These are phyloP conservation scores for Clonostachys rosea DNA, from an alignment of 2,329 filamentous ascomycete species.

Conservation along the genomic window DNA sequence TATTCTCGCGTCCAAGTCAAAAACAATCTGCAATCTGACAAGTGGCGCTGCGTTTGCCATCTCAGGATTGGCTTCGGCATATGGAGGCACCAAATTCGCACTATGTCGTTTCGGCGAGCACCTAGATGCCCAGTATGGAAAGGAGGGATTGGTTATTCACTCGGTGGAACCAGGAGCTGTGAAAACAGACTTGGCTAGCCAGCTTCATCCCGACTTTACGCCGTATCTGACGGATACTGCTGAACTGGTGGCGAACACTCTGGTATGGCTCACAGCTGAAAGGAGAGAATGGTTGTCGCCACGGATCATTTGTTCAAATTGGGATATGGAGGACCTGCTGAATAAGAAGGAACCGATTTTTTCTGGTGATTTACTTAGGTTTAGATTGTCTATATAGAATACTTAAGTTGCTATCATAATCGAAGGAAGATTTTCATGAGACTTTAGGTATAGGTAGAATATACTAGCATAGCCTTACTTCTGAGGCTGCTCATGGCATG, in stretches of 20 bases:
- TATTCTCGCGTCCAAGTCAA: slow-evolving; percentile 23
- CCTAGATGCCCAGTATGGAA: slow-evolving; percentile 35
- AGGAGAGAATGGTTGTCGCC: slow-evolving; percentile 37
- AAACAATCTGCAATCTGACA: slow-evolving; percentile 40
- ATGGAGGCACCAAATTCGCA: slow-evolving; percentile 42
- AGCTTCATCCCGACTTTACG: not conserved
- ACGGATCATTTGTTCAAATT: slow-evolving; percentile 33
- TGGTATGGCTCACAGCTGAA: slow-evolving; percentile 32
- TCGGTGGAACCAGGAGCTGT: slow-evolving; percentile 29
- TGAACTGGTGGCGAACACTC: slow-evolving; percentile 31
- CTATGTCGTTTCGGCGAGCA: slow-evolving; percentile 41
- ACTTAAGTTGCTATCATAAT: too few relatives aligned
- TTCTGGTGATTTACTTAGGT: slow-evolving; percentile 7
- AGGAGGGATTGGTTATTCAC: slow-evolving; percentile 29
- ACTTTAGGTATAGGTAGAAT: too few relatives aligned
- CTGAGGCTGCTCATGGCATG: too few relatives aligned
- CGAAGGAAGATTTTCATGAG: too few relatives aligned
- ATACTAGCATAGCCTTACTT: too few relatives aligned
- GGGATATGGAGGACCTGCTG: slow-evolving; percentile 42
- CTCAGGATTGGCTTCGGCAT: slow-evolving; percentile 27
- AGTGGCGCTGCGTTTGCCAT: slow-evolving; percentile 18
- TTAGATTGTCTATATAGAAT: not conserved
- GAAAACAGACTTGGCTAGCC: slow-evolving; percentile 18
- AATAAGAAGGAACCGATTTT: slow-evolving; percentile 33
- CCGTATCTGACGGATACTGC: slow-evolving; percentile 22